phyloP scores from a whole-genome alignment of 352 stramenopile genomes.

The Peronospora destructor region DNA sequence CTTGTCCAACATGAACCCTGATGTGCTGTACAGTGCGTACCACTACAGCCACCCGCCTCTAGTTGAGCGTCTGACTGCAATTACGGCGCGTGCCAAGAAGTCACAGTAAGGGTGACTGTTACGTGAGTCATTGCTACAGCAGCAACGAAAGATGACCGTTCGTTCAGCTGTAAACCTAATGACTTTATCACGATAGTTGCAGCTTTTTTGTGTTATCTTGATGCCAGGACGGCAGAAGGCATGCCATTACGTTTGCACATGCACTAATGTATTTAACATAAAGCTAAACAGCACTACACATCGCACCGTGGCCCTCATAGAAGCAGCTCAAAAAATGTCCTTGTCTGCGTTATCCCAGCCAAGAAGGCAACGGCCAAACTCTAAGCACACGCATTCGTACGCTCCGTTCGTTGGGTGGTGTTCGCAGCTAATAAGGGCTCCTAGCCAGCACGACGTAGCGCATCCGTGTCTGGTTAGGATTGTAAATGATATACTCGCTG shows the following conservation, averaged over 20 bases:
- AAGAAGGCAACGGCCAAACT: conserved; percentile 12
- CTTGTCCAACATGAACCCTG: conserved; percentile 94
- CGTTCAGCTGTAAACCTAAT: background rate
- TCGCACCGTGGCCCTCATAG: conserved; percentile 7
- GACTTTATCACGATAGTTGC: conserved; percentile 5
- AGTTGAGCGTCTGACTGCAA: conserved; percentile 92
- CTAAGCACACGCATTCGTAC: conserved; percentile 22
- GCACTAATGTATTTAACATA: conserved; percentile 24
- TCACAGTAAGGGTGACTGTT: conserved; percentile 25
- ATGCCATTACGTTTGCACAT: conserved; percentile 1
- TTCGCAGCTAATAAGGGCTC: conserved; percentile 30
- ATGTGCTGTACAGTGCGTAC: conserved; percentile 91
- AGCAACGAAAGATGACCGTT: conserved; percentile 1
- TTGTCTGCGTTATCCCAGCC: conserved; percentile 10
- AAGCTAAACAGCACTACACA: conserved; percentile 15
- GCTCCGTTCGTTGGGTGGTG: conserved; percentile 9
- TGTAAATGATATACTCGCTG: conserved; percentile 87
- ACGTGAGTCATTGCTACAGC: background rate
- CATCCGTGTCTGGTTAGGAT: conserved; percentile 69
- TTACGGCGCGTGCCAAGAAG: conserved; percentile 65
- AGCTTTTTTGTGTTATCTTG: background rate
- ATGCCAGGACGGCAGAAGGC: background rate
- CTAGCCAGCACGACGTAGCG: conserved; percentile 67
- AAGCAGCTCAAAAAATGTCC: conserved; percentile 8
- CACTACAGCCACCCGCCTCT: conserved; percentile 97